These are phyloP conservation scores for Warburgia ugandensis DNA, from an alignment of 164 flowering plant genomes.

Conservation along the genomic window DNA sequence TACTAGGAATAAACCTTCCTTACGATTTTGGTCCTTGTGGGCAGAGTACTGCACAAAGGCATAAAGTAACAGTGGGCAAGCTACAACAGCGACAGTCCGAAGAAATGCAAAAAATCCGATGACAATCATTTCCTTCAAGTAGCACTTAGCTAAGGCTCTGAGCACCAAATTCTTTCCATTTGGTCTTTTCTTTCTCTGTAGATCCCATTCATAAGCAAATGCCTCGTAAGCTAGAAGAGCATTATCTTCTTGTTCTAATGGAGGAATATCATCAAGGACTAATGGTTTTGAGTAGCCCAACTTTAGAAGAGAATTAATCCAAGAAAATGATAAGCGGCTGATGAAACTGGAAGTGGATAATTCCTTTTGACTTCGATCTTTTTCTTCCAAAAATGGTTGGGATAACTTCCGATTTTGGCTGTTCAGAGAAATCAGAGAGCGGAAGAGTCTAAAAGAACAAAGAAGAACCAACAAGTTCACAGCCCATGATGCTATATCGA, in stretches of 20 bases:
- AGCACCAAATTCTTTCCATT: constrained; percentile 26
- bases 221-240: constrained; percentile 40
- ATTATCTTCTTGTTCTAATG: constrained; percentile 50
- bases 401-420: constrained; percentile 15
- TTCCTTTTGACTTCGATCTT: constrained; percentile 7
- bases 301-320: constrained; percentile 59
- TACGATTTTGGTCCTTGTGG: constrained; percentile 14
- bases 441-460: constrained; percentile 33
- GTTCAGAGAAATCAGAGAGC: constrained; percentile 6
- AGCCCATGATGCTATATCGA: constrained; percentile 45
- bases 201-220: constrained; percentile 41
- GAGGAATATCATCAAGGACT: constrained; percentile 56
- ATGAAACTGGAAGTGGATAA: constrained; percentile 26
- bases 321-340: constrained; percentile 57
- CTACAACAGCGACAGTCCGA: constrained; percentile 36
- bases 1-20: constrained; percentile 40
- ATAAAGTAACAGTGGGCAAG: constrained; percentile 56
- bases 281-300: constrained; percentile 57
- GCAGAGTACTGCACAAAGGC: constrained; percentile 50
- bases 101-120: constrained; percentile 46
- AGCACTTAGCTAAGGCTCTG: constrained; percentile 40
- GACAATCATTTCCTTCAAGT: constrained; percentile 40
- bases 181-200: constrained; percentile 14
- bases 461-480: constrained; percentile 42
- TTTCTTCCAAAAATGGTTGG: constrained; percentile 38